Conservation (phyloP, 2,329 filamentous ascomycete species). For the Aspergillus pseudotamarii region DNA sequence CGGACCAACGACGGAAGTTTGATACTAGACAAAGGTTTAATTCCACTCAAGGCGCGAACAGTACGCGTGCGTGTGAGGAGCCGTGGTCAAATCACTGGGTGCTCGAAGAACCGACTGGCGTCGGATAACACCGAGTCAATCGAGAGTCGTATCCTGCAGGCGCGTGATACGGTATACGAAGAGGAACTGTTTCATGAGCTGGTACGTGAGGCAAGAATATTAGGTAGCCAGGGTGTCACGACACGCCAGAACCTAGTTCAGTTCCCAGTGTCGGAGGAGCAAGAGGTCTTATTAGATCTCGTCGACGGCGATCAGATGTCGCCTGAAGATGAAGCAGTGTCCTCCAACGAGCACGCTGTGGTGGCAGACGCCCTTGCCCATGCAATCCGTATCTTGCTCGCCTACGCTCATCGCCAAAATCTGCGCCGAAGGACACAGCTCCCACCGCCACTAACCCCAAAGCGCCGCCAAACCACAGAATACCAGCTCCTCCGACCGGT, state of each 20-base stretch:
- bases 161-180: constrained; percentile 57
- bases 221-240: constrained; percentile 71
- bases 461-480: constrained; percentile 52
- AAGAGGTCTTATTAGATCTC: constrained; percentile 69
- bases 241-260: constrained; percentile 62
- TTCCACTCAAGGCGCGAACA: constrained; percentile 56
- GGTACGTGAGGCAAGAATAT: constrained; percentile 73
- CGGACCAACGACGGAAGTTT: constrained; percentile 75
- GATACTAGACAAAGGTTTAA: constrained; percentile 66
- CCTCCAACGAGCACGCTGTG: constrained; percentile 29
- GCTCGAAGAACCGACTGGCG: constrained; percentile 38
- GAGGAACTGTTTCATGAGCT: constrained; percentile 90
- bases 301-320: constrained; percentile 57
- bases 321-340: constrained; percentile 31
- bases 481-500: constrained; percentile 64
- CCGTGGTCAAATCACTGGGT: constrained; percentile 61
- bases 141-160: constrained; percentile 41
- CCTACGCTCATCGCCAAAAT: constrained; percentile 76
- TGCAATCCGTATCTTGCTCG: constrained; percentile 74
- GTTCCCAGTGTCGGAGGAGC: constrained; percentile 56
- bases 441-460: constrained; percentile 58
- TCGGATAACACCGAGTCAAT: constrained; percentile 30
- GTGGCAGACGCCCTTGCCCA: constrained; percentile 69
- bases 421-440: constrained; percentile 66
- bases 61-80: constrained; percentile 69